Evolutionary conservation across 192 early-diverging fungal species (phyloP), one percentile per base, ranked within the genome.

Genomic region (Backusella psychrophila): DNA sequence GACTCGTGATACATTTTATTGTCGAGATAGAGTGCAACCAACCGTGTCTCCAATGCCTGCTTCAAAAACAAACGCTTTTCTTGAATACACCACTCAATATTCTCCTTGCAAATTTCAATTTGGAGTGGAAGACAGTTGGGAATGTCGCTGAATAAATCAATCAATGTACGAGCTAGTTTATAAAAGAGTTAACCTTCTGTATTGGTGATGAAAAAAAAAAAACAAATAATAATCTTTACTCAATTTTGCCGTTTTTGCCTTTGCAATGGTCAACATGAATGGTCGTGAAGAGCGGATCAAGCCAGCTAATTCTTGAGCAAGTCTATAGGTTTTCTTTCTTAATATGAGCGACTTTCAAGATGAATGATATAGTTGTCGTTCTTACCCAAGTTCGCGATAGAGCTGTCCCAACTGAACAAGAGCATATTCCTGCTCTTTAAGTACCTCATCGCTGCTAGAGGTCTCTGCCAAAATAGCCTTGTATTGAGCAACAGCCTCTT

Each of bases 231-330:
- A 71, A 23, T 80, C 82, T 87, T 63, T 85, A 95, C 94, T 88
- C 66, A 97, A 90, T 85, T 96, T 99, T 36, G 98, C 95, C 5
- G 96, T 94, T 88, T 99, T 99, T 42, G 98, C 98, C 82, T 96
- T 96, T 26, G 96, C 92, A 42, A 98, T 94, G 23, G 91, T 87
- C 23, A 89, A 86, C 71, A 99, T 94, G 78, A 94, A 88, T 9
- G 85, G 76, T 66, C 92, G 91, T 14, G 96, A 96, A 29, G 88
- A 88, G 69, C 92, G 91, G 73, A 98, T 92, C 73, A 99, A 89
- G 11, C 77, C 84, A 0, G 94, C 93, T 41, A 99, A 90, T 52
- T 94, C 91, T 8, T 90, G 77, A 17, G 95, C 85, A 44, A 94
- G 89, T 76, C 93, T 94, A 84, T 14, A 39, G 36, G 41, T 26